Conservation (phyloP, 345 rosid genomes). For the Hibiscus syriacus region DNA sequence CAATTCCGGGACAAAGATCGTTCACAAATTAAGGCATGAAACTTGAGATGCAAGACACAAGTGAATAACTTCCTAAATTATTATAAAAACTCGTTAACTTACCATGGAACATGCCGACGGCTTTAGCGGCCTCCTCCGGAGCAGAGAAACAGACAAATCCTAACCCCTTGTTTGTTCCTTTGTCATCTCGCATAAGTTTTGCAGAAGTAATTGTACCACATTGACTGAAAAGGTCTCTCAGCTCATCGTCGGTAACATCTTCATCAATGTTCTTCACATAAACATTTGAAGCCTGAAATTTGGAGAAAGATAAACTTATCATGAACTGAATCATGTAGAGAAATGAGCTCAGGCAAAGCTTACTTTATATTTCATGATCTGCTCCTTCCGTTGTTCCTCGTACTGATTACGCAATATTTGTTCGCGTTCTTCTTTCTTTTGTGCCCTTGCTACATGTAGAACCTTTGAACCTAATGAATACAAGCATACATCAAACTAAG, state of each 20-base stretch:
- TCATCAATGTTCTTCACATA: constrained; percentile 44
- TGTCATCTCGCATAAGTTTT: constrained; percentile 60
- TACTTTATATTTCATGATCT: too few relatives aligned
- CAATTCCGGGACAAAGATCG: constrained; percentile 1
- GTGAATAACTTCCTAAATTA: background rate
- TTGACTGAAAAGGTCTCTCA: constrained; percentile 47
- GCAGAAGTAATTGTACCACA: constrained; percentile 59
- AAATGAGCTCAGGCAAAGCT: too few relatives aligned
- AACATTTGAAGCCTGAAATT: too few relatives aligned
- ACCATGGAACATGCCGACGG: constrained; percentile 51
- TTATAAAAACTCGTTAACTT: constrained; percentile 1
- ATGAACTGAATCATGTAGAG: too few relatives aligned
- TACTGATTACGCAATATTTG: too few relatives aligned
- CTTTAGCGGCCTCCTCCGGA: constrained; percentile 55
- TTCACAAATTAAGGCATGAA: background rate
- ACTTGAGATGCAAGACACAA: background rate
- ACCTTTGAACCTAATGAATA: too few relatives aligned
- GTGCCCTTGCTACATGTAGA: too few relatives aligned
- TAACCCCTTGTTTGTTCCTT: constrained; percentile 67
- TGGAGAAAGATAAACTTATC: too few relatives aligned
- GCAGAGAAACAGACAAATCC: constrained; percentile 71
- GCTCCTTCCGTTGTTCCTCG: too few relatives aligned
- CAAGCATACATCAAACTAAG: too few relatives aligned
- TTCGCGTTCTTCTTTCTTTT: too few relatives aligned
- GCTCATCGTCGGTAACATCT: constrained; percentile 59